phyloP scores from a whole-genome alignment of 441 rosid genomes.

The Pelargonium myrrhifolium region DNA sequence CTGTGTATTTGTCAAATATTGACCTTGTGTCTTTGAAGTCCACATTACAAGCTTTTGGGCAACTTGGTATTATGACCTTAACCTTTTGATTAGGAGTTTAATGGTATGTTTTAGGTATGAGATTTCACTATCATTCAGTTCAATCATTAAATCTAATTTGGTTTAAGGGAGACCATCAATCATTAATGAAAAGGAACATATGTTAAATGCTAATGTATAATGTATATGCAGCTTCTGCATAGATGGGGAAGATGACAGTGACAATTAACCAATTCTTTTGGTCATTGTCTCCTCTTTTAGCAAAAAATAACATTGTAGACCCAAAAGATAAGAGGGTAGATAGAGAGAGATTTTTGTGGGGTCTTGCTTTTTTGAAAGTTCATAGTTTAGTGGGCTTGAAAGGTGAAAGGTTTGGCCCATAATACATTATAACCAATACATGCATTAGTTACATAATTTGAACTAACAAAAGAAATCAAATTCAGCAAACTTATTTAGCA shows the following conservation, averaged over 20 bases:
- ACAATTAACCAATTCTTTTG: not conserved
- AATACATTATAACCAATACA: no score
- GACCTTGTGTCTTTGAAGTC: no score
- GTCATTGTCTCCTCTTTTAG: not conserved
- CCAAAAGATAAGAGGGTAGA: not conserved
- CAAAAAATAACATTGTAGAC: not conserved
- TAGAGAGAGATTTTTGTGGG: not conserved
- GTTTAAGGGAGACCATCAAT: not conserved
- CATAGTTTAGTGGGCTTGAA: not conserved
- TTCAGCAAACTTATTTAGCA: no score
- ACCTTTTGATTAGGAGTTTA: not conserved
- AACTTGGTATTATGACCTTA: not conserved
- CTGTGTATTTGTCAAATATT: no score
- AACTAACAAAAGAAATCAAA: no score
- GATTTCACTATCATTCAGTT: not conserved
- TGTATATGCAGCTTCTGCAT: not conserved
- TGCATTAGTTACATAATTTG: no score
- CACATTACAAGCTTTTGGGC: no score
- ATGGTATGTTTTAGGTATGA: not conserved
- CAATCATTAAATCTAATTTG: not conserved
- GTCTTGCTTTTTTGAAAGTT: no score
- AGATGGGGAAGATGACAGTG: not conserved
- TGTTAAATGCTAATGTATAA: not conserved
- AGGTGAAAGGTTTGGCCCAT: not conserved
- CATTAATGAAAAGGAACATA: not conserved